These are phyloP conservation scores for Zoysia matrella DNA, from an alignment of 202 grass and related monocot species.

Conservation along the genomic window DNA sequence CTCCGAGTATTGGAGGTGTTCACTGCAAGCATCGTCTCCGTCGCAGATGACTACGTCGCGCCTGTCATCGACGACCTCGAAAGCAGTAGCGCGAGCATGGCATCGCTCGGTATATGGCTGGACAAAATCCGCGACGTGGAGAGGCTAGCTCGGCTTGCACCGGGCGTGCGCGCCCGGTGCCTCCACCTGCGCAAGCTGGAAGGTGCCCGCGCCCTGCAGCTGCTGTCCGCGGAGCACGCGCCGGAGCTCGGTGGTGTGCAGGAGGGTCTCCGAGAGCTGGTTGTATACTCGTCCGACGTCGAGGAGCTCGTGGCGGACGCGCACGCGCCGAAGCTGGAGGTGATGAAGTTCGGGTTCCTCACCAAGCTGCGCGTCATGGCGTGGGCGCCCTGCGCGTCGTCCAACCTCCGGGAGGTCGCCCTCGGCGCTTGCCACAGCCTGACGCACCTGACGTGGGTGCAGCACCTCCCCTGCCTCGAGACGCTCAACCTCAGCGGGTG, in stretches of 20 bases:
- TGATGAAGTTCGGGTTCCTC: slow-evolving; percentile 58
- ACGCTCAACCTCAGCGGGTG: slow-evolving; percentile 62
- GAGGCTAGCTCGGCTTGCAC: slow-evolving; percentile 52
- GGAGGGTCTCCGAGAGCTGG: slow-evolving; percentile 49
- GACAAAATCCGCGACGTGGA: slow-evolving; percentile 45
- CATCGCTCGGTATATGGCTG: slow-evolving; percentile 50
- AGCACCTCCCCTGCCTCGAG: slow-evolving; percentile 57
- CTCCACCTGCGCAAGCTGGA: slow-evolving; percentile 58
- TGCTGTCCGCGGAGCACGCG: slow-evolving; percentile 50
- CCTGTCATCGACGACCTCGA: slow-evolving; percentile 59
- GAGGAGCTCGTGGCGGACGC: slow-evolving; percentile 55
- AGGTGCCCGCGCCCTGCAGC: slow-evolving; percentile 28
- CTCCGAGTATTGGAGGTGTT: slow-evolving; percentile 56
- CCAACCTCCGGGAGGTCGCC: slow-evolving; percentile 52
- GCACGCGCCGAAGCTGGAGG: slow-evolving; percentile 40
- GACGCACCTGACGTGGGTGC: slow-evolving; percentile 61
- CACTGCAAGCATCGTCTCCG: slow-evolving; percentile 63
- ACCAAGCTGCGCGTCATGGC: slow-evolving; percentile 44
- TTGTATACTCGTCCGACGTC: slow-evolving; percentile 46
- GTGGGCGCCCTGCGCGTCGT: slow-evolving; percentile 45
- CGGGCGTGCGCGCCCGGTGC: slow-evolving; percentile 45
- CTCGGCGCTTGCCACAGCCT: slow-evolving; percentile 57
- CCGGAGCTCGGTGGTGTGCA: slow-evolving; percentile 49
- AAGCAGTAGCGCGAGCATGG: slow-evolving; percentile 34
- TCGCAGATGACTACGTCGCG: slow-evolving; percentile 52